phyloP scores from a whole-genome alignment of 1,139 yeast genomes.

The Blastobotrys proliferans region DNA sequence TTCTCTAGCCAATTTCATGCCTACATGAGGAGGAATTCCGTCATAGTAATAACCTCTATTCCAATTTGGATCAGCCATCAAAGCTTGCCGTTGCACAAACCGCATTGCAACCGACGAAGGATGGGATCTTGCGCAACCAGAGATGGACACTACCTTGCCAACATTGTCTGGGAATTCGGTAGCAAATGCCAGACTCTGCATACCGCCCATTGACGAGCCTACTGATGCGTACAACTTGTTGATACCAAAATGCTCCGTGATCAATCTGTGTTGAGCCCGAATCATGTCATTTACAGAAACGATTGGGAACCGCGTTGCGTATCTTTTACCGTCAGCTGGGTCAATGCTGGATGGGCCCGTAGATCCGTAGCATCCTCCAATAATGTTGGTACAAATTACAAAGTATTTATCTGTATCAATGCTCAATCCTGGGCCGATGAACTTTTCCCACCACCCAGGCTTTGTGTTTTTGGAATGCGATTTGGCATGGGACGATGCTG shows the following conservation, averaged over 20 bases:
- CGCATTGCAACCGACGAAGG: constrained; percentile 93
- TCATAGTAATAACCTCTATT: constrained; percentile 83
- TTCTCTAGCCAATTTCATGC: constrained; percentile 91
- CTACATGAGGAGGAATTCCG: constrained; percentile 81
- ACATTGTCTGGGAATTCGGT: constrained; percentile 79
- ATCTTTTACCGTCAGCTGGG: constrained; percentile 64
- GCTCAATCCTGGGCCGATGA: constrained; percentile 79
- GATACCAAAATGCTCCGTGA: constrained; percentile 59
- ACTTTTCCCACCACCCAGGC: constrained; percentile 95
- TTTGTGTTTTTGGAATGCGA: constrained; percentile 66
- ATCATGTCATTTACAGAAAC: constrained; percentile 86
- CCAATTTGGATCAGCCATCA: constrained; percentile 96
- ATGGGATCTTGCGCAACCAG: constrained; percentile 91
- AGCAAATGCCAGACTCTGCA: constrained; percentile 89
- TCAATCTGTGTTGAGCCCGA: constrained; percentile 73
- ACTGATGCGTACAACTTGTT: constrained; percentile 67
- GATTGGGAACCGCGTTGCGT: constrained; percentile 87
- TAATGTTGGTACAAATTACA: constrained; percentile 81
- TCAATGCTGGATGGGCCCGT: constrained; percentile 87
- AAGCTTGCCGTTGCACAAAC: constrained; percentile 86
- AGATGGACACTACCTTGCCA: constrained; percentile 64
- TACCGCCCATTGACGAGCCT: constrained; percentile 96
- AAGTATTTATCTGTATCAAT: constrained; percentile 79
- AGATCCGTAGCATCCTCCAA: constrained; percentile 94
- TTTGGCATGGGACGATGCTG: constrained; percentile 93